Conservation (phyloP, 2,329 filamentous ascomycete genomes). For the Cercospora sp. region DNA sequence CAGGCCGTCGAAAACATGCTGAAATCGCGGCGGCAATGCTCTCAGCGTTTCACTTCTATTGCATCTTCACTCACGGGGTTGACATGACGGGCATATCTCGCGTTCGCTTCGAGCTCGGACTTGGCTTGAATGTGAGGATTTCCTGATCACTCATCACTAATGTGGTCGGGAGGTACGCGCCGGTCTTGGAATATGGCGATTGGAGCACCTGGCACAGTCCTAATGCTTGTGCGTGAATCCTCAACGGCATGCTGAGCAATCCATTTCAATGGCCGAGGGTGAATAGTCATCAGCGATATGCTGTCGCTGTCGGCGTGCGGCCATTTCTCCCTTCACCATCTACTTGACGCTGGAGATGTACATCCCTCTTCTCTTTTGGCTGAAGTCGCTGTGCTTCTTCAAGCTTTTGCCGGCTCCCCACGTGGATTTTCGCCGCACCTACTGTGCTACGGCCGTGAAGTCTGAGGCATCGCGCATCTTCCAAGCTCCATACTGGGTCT, state of each 20-base stretch:
- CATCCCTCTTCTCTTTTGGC: not conserved
- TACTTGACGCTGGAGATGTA: not conserved
- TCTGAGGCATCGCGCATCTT: not conserved
- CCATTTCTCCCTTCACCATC: not conserved
- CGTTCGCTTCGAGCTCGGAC: not conserved
- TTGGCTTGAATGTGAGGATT: not conserved
- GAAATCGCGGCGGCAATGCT: not conserved
- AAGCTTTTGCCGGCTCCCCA: not conserved
- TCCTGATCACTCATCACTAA: slow-evolving; percentile 17
- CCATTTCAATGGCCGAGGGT: not conserved
- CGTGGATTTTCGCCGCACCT: not conserved
- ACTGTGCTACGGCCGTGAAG: not conserved
- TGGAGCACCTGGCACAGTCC: not conserved
- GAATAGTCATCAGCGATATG: not conserved
- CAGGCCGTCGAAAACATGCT: too few relatives aligned
- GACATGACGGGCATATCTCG: not conserved
- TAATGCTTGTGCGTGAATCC: not conserved
- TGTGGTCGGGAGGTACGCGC: not conserved
- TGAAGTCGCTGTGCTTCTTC: not conserved
- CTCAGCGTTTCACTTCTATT: not conserved
- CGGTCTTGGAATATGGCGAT: not conserved
- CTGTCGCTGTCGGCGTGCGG: not conserved
- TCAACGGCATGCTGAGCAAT: not conserved
- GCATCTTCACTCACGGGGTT: not conserved
- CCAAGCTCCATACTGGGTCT: not conserved